Evolutionary conservation across 1,284 basidiomycete species (phyloP).

Genomic region (Cutaneotrichosporon sp.): DNA sequence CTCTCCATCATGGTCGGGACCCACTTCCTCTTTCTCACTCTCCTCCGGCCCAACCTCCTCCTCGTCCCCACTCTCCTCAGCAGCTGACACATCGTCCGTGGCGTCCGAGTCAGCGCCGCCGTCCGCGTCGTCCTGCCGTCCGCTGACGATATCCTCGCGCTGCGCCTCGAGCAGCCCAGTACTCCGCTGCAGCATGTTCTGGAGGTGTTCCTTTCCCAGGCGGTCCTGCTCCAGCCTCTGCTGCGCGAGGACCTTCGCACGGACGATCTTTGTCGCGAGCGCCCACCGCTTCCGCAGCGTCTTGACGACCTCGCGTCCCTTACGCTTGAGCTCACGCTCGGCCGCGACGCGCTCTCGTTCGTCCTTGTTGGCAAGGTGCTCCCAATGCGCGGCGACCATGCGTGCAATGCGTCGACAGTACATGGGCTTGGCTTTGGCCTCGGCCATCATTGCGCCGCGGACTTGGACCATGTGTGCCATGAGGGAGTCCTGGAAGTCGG

Average conservation of each 20-base stretch:
- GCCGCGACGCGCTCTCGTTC: conserved; percentile 65
- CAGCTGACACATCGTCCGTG: conserved; percentile 34
- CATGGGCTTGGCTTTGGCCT: conserved; percentile 48
- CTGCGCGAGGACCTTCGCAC: conserved; percentile 63
- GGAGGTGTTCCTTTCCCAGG: conserved; percentile 76
- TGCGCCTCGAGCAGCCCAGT: conserved; percentile 83
- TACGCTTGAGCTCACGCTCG: conserved; percentile 64
- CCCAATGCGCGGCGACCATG: conserved; percentile 77
- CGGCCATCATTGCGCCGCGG: conserved; percentile 49
- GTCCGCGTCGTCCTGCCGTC: conserved; percentile 33
- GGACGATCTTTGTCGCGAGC: conserved; percentile 77
- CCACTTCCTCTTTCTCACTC: conserved; percentile 19
- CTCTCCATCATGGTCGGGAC: background rate
- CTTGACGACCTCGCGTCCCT: conserved; percentile 72
- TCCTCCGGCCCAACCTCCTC: conserved; percentile 25
- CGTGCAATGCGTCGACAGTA: conserved; percentile 61
- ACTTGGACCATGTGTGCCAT: conserved; percentile 53
- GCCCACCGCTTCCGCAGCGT: conserved; percentile 68
- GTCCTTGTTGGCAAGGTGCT: conserved; percentile 62
- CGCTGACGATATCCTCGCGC: conserved; percentile 63
- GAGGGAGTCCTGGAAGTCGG: conserved; percentile 51
- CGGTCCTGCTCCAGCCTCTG: conserved; percentile 66
- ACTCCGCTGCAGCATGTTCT: conserved; percentile 86
- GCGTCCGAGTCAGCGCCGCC: conserved; percentile 31
- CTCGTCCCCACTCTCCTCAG: conserved; percentile 46